Evolutionary conservation across 2,329 filamentous ascomycete species (phyloP).

Genomic region (Penicillium sp.): DNA sequence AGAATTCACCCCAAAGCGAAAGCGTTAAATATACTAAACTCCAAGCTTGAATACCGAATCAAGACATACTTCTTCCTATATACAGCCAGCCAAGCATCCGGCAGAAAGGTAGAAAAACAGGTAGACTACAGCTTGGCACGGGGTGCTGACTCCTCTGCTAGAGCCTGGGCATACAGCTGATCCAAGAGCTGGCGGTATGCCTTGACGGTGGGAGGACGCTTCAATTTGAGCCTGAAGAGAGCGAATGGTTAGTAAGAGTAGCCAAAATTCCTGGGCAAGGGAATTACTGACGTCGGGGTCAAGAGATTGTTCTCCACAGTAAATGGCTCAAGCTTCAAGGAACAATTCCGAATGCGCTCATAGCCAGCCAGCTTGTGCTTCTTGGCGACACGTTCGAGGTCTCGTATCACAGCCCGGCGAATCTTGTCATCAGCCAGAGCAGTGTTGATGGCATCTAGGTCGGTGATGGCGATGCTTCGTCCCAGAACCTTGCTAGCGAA

Average conservation of each 20-base stretch:
- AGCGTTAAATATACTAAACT: too few relatives aligned
- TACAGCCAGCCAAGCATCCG: neutral
- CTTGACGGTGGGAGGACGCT: constrained; percentile 66
- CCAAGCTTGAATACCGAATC: neutral
- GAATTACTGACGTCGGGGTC: constrained; percentile 51
- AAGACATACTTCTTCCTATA: neutral
- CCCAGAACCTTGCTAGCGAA: constrained; percentile 77
- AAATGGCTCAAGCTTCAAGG: constrained; percentile 83
- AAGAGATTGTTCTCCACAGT: constrained; percentile 84
- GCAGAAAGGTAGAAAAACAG: too few relatives aligned
- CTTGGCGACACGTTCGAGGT: constrained; percentile 74
- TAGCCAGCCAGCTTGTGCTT: constrained; percentile 89
- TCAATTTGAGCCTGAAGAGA: constrained; percentile 62
- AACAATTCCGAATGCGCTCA: constrained; percentile 72
- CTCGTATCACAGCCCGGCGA: constrained; percentile 69
- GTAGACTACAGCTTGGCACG: constrained; percentile 41
- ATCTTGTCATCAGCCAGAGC: constrained; percentile 69
- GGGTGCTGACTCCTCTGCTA: constrained; percentile 37
- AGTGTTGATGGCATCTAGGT: constrained; percentile 64
- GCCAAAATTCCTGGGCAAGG: neutral
- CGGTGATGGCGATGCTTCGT: constrained; percentile 60
- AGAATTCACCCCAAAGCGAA: too few relatives aligned
- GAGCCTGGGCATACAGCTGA: constrained; percentile 58
- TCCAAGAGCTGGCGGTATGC: constrained; percentile 58
- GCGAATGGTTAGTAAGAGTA: constrained; percentile 20